Evolutionary conservation across 2,329 filamentous ascomycete genomes (phyloP).

Genomic region (Colletotrichum noveboracense): DNA sequence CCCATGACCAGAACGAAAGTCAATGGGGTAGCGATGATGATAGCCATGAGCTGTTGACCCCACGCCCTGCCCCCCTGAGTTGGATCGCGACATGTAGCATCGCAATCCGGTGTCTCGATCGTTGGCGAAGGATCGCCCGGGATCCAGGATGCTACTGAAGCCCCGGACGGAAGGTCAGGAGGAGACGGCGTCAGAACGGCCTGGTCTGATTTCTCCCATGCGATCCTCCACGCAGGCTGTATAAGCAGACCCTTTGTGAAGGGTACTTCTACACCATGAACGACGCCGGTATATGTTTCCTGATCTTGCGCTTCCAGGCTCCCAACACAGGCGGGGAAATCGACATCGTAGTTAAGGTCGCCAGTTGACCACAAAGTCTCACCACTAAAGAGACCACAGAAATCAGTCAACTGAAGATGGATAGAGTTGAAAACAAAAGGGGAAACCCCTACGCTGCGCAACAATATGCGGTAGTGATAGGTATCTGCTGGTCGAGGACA

Average conservation of each 20-base stretch:
- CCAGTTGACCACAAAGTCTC: background rate
- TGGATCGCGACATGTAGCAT: background rate
- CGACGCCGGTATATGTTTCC: background rate
- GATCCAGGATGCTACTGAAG: background rate
- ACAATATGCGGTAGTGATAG: background rate
- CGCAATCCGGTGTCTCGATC: background rate
- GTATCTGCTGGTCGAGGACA: rapidly evolving
- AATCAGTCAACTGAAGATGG: background rate
- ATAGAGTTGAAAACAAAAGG: rapidly evolving
- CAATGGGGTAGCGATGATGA: background rate
- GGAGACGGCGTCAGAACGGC: rapidly evolving
- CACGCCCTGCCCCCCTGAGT: background rate
- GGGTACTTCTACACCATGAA: background rate
- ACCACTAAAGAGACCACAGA: rapidly evolving
- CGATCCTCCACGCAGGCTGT: rapidly evolving
- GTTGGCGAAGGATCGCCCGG: background rate
- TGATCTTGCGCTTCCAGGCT: background rate
- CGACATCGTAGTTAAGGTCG: rapidly evolving
- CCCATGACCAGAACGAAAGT: background rate
- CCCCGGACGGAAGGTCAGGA: background rate
- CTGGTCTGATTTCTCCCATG: background rate
- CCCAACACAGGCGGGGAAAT: rapidly evolving
- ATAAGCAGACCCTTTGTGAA: background rate
- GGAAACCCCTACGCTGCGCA: background rate
- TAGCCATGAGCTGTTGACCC: background rate